These are phyloP conservation scores for Rhodotorula glutinis DNA, from an alignment of 1,284 basidiomycete genomes.

Conservation along the genomic window DNA sequence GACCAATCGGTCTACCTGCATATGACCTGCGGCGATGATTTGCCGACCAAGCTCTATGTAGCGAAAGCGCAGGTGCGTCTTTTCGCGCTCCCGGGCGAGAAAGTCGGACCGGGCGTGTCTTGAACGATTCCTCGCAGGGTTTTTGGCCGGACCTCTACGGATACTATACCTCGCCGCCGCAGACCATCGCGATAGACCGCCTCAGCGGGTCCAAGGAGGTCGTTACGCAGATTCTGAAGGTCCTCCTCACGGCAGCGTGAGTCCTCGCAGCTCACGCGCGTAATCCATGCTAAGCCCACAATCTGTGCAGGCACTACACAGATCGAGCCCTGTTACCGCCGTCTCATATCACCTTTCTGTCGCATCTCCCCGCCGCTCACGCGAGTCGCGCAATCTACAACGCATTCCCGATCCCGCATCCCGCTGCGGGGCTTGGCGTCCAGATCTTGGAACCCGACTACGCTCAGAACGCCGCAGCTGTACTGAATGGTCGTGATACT, in stretches of 20 bases:
- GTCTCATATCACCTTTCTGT: conserved; percentile 8
- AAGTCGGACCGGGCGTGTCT: no score
- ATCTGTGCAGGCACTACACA: conserved; percentile 18
- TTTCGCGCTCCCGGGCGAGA: no score
- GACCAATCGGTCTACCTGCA: conserved; percentile 21
- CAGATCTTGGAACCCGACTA: conserved; percentile 29
- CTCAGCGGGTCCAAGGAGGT: conserved; percentile 3
- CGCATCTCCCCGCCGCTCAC: conserved; percentile 2
- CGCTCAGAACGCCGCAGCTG: neutral
- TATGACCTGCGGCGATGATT: conserved; percentile 31
- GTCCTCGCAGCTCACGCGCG: neutral
- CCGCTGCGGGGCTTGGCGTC: conserved; percentile 4
- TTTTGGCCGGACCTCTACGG: conserved; percentile 39
- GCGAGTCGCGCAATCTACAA: neutral
- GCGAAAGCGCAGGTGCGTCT: conserved; percentile 19
- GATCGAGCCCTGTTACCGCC: conserved; percentile 15
- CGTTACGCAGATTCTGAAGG: conserved; percentile 9
- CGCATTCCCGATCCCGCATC: conserved; percentile 21
- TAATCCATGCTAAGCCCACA: no score
- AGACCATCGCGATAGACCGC: conserved; percentile 17
- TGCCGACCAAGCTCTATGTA: conserved; percentile 9
- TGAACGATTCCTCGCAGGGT: conserved; percentile 12
- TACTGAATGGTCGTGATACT: conserved; percentile 12
- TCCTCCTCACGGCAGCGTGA: conserved; percentile 16
- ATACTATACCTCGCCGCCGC: conserved; percentile 32